Base-by-base conservation (phyloP, 768 basidiomycete genomes). In the Inosperma sp. region DNA sequence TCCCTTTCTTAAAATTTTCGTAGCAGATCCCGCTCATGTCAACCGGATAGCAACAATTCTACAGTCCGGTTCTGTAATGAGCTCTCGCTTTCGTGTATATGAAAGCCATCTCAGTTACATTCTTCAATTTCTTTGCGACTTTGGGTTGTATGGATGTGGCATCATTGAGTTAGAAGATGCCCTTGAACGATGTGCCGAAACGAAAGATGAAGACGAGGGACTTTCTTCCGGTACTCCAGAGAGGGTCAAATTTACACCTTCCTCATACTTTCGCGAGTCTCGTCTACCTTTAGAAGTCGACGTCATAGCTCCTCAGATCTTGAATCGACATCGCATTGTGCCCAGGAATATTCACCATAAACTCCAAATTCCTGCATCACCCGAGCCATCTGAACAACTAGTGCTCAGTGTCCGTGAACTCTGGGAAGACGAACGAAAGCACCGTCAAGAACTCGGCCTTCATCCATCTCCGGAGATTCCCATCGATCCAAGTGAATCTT, bases 51-150 rank as follows among this genome's bases (percentile, higher is more conserved):
- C 81, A 36, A 81, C 88, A 17, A 81, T 96, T 50, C 67, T 96
- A 54, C 83, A 84, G 51, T 86, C 88, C 8, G 92, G 92, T 26
- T 82, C 82, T 2, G 79, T 99, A 29, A 84, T 96, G 82, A 74
- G 77, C 25, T 86, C 82, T 21, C 79, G 80, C 23, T 93, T 89
- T 68, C 74, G 77, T 40, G 78, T 90, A 9, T 96, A 83, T 65
- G 96, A 98, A 68, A 88, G 84, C 54, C 95, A 99, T 70, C 75
- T 98, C 62, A 86, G 83, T 62, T 96, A 82, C 65, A 69, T 82
- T 21, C 75, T 97, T 29, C 94, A 97, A 69, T 96, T 97, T 70
- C 77, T 97, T 79, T 86, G 85, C 65, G 95, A 99, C 69, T 93
- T 89, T 62, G 92, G 91, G 51, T 75, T 98, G 21, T 95, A 93